Evolutionary conservation across 768 basidiomycete genomes (phyloP).

Genomic region (Agaricus subrufescens): DNA sequence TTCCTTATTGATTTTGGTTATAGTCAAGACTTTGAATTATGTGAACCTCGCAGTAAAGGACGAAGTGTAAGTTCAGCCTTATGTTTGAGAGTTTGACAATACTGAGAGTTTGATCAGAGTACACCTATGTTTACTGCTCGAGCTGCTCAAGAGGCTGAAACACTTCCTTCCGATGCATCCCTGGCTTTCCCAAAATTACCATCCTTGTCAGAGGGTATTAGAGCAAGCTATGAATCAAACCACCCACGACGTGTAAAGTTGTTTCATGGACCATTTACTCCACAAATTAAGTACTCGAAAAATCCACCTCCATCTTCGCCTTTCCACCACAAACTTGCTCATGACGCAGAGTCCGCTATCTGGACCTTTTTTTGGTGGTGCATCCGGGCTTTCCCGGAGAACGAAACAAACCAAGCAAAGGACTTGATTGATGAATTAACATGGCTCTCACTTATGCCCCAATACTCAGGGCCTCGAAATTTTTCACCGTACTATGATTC

Average conservation of each 20-base stretch:
- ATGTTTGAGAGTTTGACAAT: not conserved
- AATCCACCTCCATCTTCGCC: not conserved
- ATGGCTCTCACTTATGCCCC: not conserved
- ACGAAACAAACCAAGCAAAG: not conserved
- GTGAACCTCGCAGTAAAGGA: not conserved
- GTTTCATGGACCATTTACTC: not conserved
- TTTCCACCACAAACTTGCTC: constrained; percentile 5
- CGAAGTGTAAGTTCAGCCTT: not conserved
- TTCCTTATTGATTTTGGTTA: constrained; percentile 9
- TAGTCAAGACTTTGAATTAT: not conserved
- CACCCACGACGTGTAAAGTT: not conserved
- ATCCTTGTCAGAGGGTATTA: not conserved
- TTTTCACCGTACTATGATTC: not conserved
- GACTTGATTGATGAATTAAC: not conserved
- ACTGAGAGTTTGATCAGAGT: not conserved
- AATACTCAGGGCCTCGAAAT: not conserved
- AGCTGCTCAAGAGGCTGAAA: not conserved
- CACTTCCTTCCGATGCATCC: not conserved
- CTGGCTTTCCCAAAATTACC: not conserved
- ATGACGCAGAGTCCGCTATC: constrained; percentile 8
- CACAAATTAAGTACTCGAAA: not conserved
- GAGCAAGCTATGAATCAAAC: not conserved
- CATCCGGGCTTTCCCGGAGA: not conserved
- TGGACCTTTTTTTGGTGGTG: constrained; percentile 8
- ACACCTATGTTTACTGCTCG: constrained; percentile 10